These are phyloP conservation scores for Ceratobasidium sp. DNA, from an alignment of 1,284 basidiomycete genomes.

Conservation along the genomic window DNA sequence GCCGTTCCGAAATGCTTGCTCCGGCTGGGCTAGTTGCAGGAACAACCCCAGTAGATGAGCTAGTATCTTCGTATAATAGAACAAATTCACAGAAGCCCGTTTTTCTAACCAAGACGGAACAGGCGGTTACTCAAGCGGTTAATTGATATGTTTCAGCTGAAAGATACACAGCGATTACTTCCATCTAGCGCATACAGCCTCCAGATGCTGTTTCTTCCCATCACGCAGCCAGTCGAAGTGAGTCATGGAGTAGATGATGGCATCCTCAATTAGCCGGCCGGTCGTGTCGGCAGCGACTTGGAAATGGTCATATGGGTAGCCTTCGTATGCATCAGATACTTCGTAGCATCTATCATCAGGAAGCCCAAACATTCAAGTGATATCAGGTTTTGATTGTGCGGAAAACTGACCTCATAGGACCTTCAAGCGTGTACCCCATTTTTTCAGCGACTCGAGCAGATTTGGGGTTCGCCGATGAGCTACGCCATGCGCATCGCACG, in stretches of 20 bases:
- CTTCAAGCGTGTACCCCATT: conserved; percentile 8
- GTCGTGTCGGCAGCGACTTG: conserved; percentile 3
- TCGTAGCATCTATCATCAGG: conserved; percentile 10
- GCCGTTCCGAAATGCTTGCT: too few species aligned
- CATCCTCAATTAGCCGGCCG: conserved; percentile 2
- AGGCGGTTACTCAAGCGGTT: too few species aligned
- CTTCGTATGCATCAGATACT: conserved; percentile 1
- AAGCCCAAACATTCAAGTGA: too few species aligned
- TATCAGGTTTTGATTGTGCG: too few species aligned
- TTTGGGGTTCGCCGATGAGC: background rate
- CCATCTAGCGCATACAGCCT: background rate
- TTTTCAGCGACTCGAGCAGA: conserved; percentile 4
- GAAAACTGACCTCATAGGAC: background rate
- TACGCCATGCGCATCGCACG: conserved; percentile 9
- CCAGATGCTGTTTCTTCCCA: conserved; percentile 3
- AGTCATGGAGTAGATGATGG: background rate
- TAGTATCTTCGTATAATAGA: too few species aligned
- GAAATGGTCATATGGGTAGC: conserved; percentile 13
- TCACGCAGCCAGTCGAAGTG: conserved; percentile 20
- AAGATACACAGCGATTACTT: background rate
- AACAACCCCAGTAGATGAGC: too few species aligned
- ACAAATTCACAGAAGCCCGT: too few species aligned
- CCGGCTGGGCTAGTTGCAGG: too few species aligned
- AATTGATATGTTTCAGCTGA: too few species aligned
- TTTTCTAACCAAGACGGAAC: too few species aligned